Percentiles rank a stretch among this genome's conserved stretches.
phyloP scores from a whole-genome alignment of 805 yeast species.

The Candida dendrica region DNA sequence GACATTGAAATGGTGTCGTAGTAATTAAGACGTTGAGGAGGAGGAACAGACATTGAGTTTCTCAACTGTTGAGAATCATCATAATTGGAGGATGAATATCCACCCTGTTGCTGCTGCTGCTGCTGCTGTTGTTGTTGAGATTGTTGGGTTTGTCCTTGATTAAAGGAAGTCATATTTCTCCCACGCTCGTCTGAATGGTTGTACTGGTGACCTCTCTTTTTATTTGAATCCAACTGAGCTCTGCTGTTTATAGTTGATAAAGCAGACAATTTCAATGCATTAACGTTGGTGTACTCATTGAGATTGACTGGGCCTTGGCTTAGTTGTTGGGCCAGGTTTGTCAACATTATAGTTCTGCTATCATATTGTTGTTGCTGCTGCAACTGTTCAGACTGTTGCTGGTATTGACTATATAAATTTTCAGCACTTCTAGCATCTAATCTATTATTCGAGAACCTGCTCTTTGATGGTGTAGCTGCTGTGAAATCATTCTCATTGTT shows the following conservation, averaged over 20 bases:
- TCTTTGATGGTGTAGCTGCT: conserved; percentile 10
- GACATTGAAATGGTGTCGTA: conserved; percentile 11
- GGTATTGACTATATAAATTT: conserved; percentile 1
- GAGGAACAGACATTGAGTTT: conserved; percentile 18
- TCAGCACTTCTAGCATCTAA: conserved; percentile 7
- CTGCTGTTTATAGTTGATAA: conserved; percentile 57
- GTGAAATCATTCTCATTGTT: conserved; percentile 4
- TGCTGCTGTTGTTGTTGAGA: too few relatives aligned
- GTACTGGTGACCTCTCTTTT: conserved; percentile 13
- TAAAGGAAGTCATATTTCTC: conserved; percentile 1
- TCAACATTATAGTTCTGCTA: conserved; percentile 18
- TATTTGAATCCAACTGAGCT: conserved; percentile 32
- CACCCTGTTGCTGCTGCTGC: background rate
- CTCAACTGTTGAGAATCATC: conserved; percentile 4
- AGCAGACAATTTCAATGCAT: conserved; percentile 58
- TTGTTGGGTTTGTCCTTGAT: too few relatives aligned
- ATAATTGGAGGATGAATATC: background rate
- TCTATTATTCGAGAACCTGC: conserved; percentile 13
- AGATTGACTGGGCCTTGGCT: conserved; percentile 12
- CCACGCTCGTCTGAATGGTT: conserved; percentile 10
- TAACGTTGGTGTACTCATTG: conserved; percentile 18
- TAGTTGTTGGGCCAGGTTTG: conserved; percentile 21
- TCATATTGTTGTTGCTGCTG: conserved; percentile 6
- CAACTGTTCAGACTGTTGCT: conserved; percentile 3
- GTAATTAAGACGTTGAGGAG: conserved; percentile 17